A percentile compares a stretch with the other conserved stretches of the same genome.
Evolutionary conservation across 768 basidiomycete genomes (phyloP).

Genomic region (Strobilomyces echinocephalus): DNA sequence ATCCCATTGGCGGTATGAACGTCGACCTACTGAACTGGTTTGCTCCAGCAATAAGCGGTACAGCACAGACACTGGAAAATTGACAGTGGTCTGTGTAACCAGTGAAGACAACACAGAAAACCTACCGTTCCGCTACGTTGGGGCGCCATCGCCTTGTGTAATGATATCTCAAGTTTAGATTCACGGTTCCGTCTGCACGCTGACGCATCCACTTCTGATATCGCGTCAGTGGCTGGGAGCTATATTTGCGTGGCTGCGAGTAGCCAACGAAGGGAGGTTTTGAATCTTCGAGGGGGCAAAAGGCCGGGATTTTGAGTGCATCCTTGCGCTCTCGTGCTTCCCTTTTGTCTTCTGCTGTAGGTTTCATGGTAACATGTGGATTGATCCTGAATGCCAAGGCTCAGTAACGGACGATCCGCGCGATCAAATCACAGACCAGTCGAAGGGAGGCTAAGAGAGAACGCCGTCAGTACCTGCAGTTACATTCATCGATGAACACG

Average conservation of each 20-base stretch:
- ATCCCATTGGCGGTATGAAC: background rate
- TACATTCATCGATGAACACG: slow-evolving; percentile 24
- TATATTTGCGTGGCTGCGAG: slow-evolving; percentile 39
- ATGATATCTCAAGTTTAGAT: slow-evolving; percentile 46
- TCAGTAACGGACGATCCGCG: background rate
- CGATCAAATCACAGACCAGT: slow-evolving; percentile 45
- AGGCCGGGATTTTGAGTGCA: slow-evolving; percentile 40
- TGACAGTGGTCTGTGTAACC: background rate
- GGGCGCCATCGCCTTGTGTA: slow-evolving; percentile 44
- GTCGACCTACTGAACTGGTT: slow-evolving; percentile 45
- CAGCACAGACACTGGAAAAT: slow-evolving; percentile 41
- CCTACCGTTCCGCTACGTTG: slow-evolving; percentile 50
- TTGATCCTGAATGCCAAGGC: slow-evolving; percentile 42
- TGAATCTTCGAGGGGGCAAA: slow-evolving; percentile 33
- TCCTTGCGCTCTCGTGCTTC: slow-evolving; percentile 34
- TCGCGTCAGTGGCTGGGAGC: slow-evolving; percentile 37
- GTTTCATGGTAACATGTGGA: slow-evolving; percentile 42
- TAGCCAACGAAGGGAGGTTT: slow-evolving; percentile 41
- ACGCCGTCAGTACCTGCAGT: background rate
- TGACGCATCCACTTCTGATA: slow-evolving; percentile 42
- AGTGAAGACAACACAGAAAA: background rate
- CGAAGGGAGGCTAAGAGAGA: slow-evolving; percentile 52
- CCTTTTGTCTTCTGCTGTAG: slow-evolving; percentile 31
- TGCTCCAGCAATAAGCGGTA: slow-evolving; percentile 50
- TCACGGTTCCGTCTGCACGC: slow-evolving; percentile 10